Evolutionary conservation across 2,329 filamentous ascomycete genomes (phyloP).

Genomic region (Alternaria infectoria): DNA sequence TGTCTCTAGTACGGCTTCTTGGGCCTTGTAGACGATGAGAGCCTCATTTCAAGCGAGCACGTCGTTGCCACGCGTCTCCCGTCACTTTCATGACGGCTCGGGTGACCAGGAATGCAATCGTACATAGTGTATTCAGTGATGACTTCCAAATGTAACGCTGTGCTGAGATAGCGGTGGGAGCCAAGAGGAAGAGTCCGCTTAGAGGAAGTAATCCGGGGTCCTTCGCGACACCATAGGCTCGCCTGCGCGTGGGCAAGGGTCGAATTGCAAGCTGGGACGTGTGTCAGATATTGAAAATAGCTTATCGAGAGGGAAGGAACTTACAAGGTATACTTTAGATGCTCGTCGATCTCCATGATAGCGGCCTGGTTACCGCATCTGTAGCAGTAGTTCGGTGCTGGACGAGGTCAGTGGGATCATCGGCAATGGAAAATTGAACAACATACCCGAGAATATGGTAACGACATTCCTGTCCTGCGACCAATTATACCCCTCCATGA

Average conservation of each 20-base stretch:
- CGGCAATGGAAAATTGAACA: background rate
- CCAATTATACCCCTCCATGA: slow-evolving; percentile 99
- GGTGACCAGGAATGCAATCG: slow-evolving; percentile 11
- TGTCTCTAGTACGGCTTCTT: slow-evolving; percentile 12
- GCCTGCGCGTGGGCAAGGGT: slow-evolving; percentile 94
- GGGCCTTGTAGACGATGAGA: slow-evolving; percentile 6
- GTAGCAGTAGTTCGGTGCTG: slow-evolving; percentile 83
- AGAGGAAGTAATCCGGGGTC: slow-evolving; percentile 99
- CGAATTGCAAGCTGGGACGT: slow-evolving; percentile 88
- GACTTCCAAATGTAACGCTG: slow-evolving; percentile 8
- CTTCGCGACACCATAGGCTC: slow-evolving; percentile 96
- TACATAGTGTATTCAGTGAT: slow-evolving; percentile 16
- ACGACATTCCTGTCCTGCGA: slow-evolving; percentile 98
- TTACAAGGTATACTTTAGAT: slow-evolving; percentile 99
- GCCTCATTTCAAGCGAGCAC: background rate
- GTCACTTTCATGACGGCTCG: background rate
- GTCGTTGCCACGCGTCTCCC: slow-evolving; percentile 5
- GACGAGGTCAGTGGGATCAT: slow-evolving; percentile 34
- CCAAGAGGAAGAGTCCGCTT: slow-evolving; percentile 12
- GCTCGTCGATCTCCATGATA: slow-evolving; percentile 99
- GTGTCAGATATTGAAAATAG: slow-evolving; percentile 26
- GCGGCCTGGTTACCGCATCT: slow-evolving; percentile 98
- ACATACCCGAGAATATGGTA: slow-evolving; percentile 85
- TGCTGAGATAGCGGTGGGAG: slow-evolving; percentile 27
- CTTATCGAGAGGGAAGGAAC: slow-evolving; percentile 50